A percentile compares a stretch with the other conserved stretches of the same genome.
These are phyloP conservation scores for Marvania coccoides DNA, from an alignment of 139 green algal species.

Conservation along the genomic window DNA sequence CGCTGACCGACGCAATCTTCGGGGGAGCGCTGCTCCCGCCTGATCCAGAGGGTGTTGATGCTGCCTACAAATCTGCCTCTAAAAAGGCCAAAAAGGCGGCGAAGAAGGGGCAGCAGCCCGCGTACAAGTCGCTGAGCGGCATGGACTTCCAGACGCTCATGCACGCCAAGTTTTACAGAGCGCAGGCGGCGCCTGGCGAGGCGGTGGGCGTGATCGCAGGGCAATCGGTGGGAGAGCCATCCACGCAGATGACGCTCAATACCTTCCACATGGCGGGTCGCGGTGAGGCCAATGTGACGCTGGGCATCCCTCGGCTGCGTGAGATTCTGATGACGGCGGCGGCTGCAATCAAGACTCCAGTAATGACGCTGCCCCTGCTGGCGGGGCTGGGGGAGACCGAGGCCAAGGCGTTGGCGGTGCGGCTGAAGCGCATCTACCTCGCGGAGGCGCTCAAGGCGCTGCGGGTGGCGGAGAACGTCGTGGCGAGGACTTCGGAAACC, in stretches of 20 bases:
- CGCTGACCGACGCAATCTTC: constrained; percentile 33
- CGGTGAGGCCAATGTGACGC: constrained; percentile 97
- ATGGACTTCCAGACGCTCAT: constrained; percentile 63
- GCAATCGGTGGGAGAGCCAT: constrained; percentile 96
- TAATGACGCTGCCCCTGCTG: constrained; percentile 85
- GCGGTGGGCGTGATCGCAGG: constrained; percentile 91
- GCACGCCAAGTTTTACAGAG: constrained; percentile 80
- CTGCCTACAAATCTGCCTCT: constrained; percentile 1
- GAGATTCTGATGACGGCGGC: constrained; percentile 97
- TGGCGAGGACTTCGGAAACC: constrained; percentile 10
- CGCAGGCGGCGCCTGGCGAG: constrained; percentile 70
- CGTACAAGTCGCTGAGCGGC: constrained; percentile 6
- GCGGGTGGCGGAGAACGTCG: constrained; percentile 56
- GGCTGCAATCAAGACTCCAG: constrained; percentile 75
- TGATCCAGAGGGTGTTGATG: constrained; percentile 35
- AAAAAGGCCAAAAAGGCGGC: constrained; percentile 19
- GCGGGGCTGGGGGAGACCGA: neutral
- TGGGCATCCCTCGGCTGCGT: constrained; percentile 93
- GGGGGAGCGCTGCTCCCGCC: constrained; percentile 23
- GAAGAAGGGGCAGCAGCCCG: constrained; percentile 16
- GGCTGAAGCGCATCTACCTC: constrained; percentile 73
- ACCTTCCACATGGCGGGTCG: constrained; percentile 93
- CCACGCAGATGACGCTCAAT: constrained; percentile 95
- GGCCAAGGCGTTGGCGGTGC: constrained; percentile 47
- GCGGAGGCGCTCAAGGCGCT: constrained; percentile 59